Evolutionary conservation across 768 basidiomycete species (phyloP).

Genomic region (Pleurotus ostreatus): DNA sequence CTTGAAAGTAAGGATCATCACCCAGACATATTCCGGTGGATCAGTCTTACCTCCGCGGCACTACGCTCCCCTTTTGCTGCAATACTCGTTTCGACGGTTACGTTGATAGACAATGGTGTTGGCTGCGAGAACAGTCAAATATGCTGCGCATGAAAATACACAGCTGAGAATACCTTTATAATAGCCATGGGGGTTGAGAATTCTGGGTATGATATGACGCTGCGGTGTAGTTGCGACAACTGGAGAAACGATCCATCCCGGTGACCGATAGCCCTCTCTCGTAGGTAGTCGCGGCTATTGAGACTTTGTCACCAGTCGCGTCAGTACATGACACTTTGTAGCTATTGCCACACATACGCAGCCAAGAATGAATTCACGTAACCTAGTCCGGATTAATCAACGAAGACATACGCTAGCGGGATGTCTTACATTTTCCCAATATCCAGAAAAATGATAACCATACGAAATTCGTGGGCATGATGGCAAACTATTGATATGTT

Average conservation of each 20-base stretch:
- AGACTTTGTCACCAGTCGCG: slow-evolving; percentile 25
- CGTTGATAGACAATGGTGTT: not conserved
- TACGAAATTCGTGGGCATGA: slow-evolving; percentile 42
- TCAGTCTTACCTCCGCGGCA: too few species aligned
- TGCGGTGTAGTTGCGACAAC: slow-evolving; percentile 25
- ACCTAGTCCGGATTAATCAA: slow-evolving; percentile 22
- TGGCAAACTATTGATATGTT: slow-evolving; percentile 29
- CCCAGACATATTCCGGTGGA: too few species aligned
- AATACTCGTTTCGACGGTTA: not conserved
- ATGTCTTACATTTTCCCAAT: slow-evolving; percentile 41
- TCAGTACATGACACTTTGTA: not conserved
- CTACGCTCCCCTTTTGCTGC: not conserved
- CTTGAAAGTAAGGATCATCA: too few species aligned
- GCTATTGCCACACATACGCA: slow-evolving; percentile 30
- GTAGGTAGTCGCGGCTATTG: slow-evolving; percentile 44
- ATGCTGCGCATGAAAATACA: not conserved
- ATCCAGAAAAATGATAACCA: slow-evolving; percentile 51
- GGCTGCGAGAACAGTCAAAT: not conserved
- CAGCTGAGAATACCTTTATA: not conserved
- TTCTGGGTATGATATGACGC: slow-evolving; percentile 13
- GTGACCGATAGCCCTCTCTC: slow-evolving; percentile 30
- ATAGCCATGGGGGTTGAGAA: slow-evolving; percentile 6
- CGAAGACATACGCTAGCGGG: not conserved
- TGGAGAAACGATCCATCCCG: slow-evolving; percentile 30
- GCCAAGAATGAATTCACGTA: slow-evolving; percentile 52